A percentile compares a stretch with the other conserved stretches of the same genome.
phyloP scores from a whole-genome alignment of 2,329 filamentous ascomycete species.

The Pseudopithomyces chartarum region DNA sequence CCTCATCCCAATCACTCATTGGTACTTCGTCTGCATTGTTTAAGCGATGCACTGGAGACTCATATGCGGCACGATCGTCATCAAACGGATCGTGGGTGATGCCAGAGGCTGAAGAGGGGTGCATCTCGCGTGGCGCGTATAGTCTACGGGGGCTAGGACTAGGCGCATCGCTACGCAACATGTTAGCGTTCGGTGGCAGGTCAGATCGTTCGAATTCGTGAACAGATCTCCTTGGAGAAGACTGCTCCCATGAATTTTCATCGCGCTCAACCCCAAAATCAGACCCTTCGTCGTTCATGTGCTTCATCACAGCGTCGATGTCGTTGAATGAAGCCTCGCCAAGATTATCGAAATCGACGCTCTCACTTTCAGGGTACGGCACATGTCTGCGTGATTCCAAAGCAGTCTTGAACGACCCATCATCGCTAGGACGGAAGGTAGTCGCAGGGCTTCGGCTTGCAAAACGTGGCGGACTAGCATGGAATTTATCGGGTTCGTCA shows the following conservation, averaged over 20 bases:
- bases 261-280: conserved; percentile 74
- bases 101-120: conserved; percentile 39
- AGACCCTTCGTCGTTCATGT: conserved; percentile 75
- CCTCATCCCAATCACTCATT: conserved; percentile 90
- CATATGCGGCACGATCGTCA: conserved; percentile 64
- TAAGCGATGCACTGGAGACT: conserved; percentile 66
- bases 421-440: conserved; percentile 47
- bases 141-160: conserved; percentile 72
- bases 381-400: conserved; percentile 38
- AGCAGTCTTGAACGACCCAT: conserved; percentile 46
- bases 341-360: conserved; percentile 40
- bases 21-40: conserved; percentile 68
- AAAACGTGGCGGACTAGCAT: conserved; percentile 22
- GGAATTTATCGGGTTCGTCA: conserved; percentile 27
- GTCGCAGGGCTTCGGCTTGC: conserved; percentile 45
- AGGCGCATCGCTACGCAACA: conserved; percentile 70
- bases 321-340: conserved; percentile 70
- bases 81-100: conserved; percentile 62
- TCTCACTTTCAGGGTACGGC: conserved; percentile 44
- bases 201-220: conserved; percentile 38
- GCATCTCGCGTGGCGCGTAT: conserved; percentile 30
- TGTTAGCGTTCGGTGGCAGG: conserved; percentile 45
- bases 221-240: conserved; percentile 39
- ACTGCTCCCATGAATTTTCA: conserved; percentile 49
- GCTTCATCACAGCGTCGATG: conserved; percentile 90